Conservation (phyloP, 2,329 filamentous ascomycete genomes). For the Monosporascus sp. region DNA sequence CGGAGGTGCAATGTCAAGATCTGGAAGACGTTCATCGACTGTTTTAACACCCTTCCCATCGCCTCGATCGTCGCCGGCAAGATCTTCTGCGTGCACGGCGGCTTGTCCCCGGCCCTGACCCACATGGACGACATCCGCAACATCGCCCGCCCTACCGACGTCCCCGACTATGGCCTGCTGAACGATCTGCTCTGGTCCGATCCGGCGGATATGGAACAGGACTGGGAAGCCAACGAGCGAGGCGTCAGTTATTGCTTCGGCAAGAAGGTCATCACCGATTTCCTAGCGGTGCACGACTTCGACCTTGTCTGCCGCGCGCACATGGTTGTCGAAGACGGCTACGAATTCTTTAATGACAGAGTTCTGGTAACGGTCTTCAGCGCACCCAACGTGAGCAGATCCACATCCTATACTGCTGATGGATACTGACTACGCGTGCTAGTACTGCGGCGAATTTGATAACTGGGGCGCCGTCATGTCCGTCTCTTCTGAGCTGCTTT, state of each 20-base stretch:
- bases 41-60: slow-evolving; percentile 92
- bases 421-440: slow-evolving; percentile 18
- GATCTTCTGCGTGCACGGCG: slow-evolving; percentile 96
- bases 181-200: slow-evolving; percentile 98
- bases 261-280: slow-evolving; percentile 96
- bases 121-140: slow-evolving; percentile 99
- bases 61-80: slow-evolving; percentile 95
- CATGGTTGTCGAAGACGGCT: slow-evolving; percentile 99
- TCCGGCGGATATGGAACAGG: slow-evolving; percentile 93
- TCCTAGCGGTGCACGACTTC: slow-evolving; percentile 90
- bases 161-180: slow-evolving; percentile 90
- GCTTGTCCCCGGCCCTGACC: slow-evolving; percentile 81
- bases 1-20: slow-evolving; percentile 92
- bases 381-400: slow-evolving; percentile 80
- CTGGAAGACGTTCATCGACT: slow-evolving; percentile 97
- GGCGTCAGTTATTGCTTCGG: slow-evolving; percentile 98
- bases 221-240: slow-evolving; percentile 96
- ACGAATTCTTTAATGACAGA: slow-evolving; percentile 96
- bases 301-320: slow-evolving; percentile 95
- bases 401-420: neutral
- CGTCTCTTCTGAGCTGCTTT: slow-evolving; percentile 85
- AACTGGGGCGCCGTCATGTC: slow-evolving; percentile 99
- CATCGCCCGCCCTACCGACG: slow-evolving; percentile 91
- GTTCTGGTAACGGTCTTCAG: slow-evolving; percentile 96
- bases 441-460: slow-evolving; percentile 99